Evolutionary conservation across 192 early-diverging fungal species (phyloP), one percentile per base, ranked within the genome.

Genomic region (Coemansia biformis): DNA sequence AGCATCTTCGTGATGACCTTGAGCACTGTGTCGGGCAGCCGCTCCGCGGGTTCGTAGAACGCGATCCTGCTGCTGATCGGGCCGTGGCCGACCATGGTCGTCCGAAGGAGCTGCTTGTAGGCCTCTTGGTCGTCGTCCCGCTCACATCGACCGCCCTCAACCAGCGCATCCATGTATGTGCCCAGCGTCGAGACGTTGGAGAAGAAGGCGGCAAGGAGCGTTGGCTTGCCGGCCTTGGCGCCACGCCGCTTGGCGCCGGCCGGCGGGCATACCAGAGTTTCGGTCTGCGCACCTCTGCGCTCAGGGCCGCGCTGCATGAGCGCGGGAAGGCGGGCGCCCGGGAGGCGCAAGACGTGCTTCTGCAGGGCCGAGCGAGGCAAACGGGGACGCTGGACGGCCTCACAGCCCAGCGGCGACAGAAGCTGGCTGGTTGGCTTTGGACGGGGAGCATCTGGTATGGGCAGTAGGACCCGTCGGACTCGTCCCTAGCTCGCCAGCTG

Each of bases 111-210:
- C 15, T 38, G 63, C 31, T 33, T 43, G 33, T 45, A 66, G 14
- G 41, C 50, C 11, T 32, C 32, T 2, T 38, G 2, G 43, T 57
- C 59, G 38, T 22, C 51, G 14, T 33, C 38, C 37, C 13, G 30
- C 28, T 18, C 16, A 35, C 63, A 62, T 33, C 36, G 38, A 10
- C 43, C 31, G 9, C 45, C 54, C 5, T 28, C 51, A 9, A 74
- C 63, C 31, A 74, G 46, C 3, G 46, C 28, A 17, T 62, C 58
- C 50, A 74, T 57, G 43, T 59, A 74, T 19, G 43, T 59, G 8
- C 48, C 39, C 23, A 74, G 44, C 31, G 70, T 44, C 21, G 63
- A 58, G 7, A 66, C 51, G 6, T n/a, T 34, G 35, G 28, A 16
- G 26, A 48, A 57, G 22, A 47, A 57, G n/a, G 46, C 28, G 0